Conservation (phyloP, 2,329 filamentous ascomycete genomes). For the Fonsecaea nubica region DNA sequence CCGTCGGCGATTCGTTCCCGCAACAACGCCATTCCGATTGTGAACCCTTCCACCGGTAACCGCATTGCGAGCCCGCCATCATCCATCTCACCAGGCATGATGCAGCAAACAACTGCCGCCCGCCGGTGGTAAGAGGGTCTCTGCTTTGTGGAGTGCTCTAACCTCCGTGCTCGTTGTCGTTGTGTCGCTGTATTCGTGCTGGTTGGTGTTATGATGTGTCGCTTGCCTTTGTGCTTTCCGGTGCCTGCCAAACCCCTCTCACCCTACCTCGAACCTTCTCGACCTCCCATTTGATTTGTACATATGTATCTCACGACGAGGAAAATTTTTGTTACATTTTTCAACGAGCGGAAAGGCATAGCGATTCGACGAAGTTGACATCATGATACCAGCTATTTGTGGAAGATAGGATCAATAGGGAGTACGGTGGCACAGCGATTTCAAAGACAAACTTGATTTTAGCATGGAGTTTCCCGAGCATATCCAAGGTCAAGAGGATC, state of each 20-base stretch:
- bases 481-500: slow-evolving; percentile 31
- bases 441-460: slow-evolving; percentile 32
- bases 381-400: slow-evolving; percentile 41
- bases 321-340: slow-evolving; percentile 32
- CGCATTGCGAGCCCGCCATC: slow-evolving; percentile 87
- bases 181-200: slow-evolving; percentile 38
- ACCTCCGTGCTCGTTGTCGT: slow-evolving; percentile 33
- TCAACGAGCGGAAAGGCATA: slow-evolving; percentile 38
- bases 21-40: slow-evolving; percentile 95
- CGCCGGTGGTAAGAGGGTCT: slow-evolving; percentile 44
- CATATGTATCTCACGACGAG: slow-evolving; percentile 36
- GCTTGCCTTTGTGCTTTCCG: slow-evolving; percentile 33
- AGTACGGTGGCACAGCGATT: slow-evolving; percentile 40
- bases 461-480: slow-evolving; percentile 40
- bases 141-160: slow-evolving; percentile 30
- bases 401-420: slow-evolving; percentile 31
- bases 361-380: slow-evolving; percentile 41
- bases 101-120: slow-evolving; percentile 60
- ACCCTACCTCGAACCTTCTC: slow-evolving; percentile 19
- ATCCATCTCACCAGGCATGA: slow-evolving; percentile 69
- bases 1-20: slow-evolving; percentile 76
- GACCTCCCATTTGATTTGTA: slow-evolving; percentile 29
- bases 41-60: slow-evolving; percentile 91
- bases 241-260: slow-evolving; percentile 28
- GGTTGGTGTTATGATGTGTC: slow-evolving; percentile 39